These are phyloP conservation scores for Torulaspora microellipsoides DNA, from an alignment of 805 yeast genomes.

Conservation along the genomic window DNA sequence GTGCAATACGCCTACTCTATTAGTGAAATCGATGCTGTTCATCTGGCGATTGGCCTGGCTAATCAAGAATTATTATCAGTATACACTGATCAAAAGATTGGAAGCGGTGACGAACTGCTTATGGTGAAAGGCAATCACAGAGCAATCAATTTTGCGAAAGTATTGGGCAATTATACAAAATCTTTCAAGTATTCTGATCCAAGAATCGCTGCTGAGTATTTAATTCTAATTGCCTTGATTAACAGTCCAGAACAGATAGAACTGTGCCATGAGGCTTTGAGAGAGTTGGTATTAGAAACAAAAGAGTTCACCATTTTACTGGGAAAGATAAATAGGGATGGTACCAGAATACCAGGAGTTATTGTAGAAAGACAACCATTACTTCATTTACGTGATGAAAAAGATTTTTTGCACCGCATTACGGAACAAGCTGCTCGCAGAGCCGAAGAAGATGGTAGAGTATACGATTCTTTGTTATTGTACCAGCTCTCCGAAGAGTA, in stretches of 20 bases:
- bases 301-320: conserved; percentile 75
- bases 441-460: conserved; percentile 89
- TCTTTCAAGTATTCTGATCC: conserved; percentile 84
- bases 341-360: conserved; percentile 74
- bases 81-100: conserved; percentile 26
- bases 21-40: conserved; percentile 83
- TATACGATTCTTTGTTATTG: conserved; percentile 75
- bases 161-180: conserved; percentile 76
- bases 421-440: conserved; percentile 79
- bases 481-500: conserved; percentile 88
- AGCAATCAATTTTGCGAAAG: conserved; percentile 47
- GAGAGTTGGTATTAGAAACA: conserved; percentile 81
- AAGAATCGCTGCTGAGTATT: conserved; percentile 84
- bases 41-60: conserved; percentile 75
- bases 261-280: conserved; percentile 69
- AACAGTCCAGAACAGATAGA: conserved; percentile 43
- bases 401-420: conserved; percentile 60
- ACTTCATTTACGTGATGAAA: conserved; percentile 52
- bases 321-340: conserved; percentile 79
- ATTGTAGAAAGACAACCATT: conserved; percentile 72
- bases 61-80: conserved; percentile 66
- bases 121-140: conserved; percentile 35
- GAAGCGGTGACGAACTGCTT: conserved; percentile 34
- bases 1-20: conserved; percentile 50
- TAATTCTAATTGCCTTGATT: conserved; percentile 62